Evolutionary conservation across 225 moss, liverwort and hornwort species (phyloP).

Genomic region (Takakia lepidozioides): DNA sequence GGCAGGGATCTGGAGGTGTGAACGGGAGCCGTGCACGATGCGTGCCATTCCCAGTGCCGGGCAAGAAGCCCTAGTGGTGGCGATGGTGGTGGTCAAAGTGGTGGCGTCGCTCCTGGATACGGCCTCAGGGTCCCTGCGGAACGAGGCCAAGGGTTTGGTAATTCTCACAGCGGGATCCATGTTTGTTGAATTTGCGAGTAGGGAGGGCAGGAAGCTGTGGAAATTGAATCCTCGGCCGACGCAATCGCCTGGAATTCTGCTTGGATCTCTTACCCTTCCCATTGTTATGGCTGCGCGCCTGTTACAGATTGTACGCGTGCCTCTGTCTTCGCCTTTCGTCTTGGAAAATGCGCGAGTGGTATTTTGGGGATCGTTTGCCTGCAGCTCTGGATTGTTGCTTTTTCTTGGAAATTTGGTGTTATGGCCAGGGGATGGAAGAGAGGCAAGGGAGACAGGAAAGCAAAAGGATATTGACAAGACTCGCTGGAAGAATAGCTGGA

Average conservation of each 20-base stretch:
- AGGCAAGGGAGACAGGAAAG: constrained; percentile 13
- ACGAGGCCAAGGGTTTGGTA: constrained; percentile 36
- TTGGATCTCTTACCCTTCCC: constrained; percentile 72
- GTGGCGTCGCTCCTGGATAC: constrained; percentile 16
- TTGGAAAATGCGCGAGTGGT: constrained; percentile 34
- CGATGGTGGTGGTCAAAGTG: constrained; percentile 48
- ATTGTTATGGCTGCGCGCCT: constrained; percentile 52
- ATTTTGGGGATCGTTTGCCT: constrained; percentile 69
- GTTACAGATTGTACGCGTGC: constrained; percentile 16
- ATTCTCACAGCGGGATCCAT: constrained; percentile 29
- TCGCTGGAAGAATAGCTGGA: neutral
- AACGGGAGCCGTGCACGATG: neutral
- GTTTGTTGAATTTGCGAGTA: constrained; percentile 36
- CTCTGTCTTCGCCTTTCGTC: constrained; percentile 5
- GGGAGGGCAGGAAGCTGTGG: constrained; percentile 11
- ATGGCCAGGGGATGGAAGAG: constrained; percentile 17
- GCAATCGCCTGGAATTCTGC: constrained; percentile 59
- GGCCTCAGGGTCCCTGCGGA: constrained; percentile 9
- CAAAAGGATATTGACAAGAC: neutral
- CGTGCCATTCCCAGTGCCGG: constrained; percentile 1
- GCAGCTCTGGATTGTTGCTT: constrained; percentile 53
- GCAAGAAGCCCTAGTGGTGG: constrained; percentile 58
- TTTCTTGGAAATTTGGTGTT: constrained; percentile 20
- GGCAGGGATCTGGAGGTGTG: too few relatives aligned
- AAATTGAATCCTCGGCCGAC: constrained; percentile 46